Evolutionary conservation across 1,284 basidiomycete species (phyloP).

Genomic region (Lentinula novae-zelandiae): DNA sequence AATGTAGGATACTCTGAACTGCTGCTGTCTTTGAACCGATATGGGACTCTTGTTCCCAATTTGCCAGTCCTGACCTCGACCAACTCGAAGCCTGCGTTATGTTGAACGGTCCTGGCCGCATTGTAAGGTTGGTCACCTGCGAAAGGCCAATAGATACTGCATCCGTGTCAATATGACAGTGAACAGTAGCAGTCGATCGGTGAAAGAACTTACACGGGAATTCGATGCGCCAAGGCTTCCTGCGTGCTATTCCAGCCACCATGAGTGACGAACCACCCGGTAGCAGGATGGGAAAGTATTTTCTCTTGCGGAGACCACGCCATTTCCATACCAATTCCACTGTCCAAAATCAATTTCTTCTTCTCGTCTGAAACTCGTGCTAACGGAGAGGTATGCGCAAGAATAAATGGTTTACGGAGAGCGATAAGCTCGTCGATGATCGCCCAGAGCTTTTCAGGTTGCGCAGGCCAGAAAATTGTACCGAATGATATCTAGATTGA

Average conservation of each 20-base stretch:
- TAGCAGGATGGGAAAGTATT: conserved; percentile 8
- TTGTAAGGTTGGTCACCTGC: conserved; percentile 13
- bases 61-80: conserved; percentile 12
- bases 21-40: background rate
- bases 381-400: conserved; percentile 5
- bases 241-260: conserved; percentile 9
- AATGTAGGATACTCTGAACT: background rate
- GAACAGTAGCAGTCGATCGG: no score
- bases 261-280: conserved; percentile 10
- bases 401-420: conserved; percentile 3
- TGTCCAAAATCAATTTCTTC: background rate
- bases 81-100: conserved; percentile 10
- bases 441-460: conserved; percentile 2
- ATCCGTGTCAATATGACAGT: background rate
- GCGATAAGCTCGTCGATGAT: conserved; percentile 8
- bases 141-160: conserved; percentile 13
- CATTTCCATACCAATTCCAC: conserved; percentile 9
- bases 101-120: background rate
- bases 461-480: conserved; percentile 5
- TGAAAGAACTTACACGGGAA: conserved; percentile 5
- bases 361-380: background rate
- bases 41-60: conserved; percentile 1
- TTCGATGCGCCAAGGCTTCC: conserved; percentile 2
- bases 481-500: conserved; percentile 9
- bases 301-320: conserved; percentile 7